Base-by-base conservation (phyloP, 352 stramenopile genomes). In the Globisporangium radiosum region DNA sequence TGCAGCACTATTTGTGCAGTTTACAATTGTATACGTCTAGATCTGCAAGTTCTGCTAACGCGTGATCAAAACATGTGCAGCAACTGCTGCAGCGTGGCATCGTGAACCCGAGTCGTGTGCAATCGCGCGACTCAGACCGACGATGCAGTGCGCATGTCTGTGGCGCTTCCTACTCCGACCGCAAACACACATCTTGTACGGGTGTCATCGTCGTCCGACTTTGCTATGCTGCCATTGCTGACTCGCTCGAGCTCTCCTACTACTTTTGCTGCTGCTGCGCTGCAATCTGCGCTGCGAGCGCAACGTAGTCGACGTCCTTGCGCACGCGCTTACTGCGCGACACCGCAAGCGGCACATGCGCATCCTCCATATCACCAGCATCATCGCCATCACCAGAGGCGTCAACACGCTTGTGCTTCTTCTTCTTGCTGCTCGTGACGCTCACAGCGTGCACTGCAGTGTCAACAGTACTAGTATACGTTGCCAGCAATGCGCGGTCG, bases 301-400 rank as follows among this genome's bases (percentile, higher is more conserved):
- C 76, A 47, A 87, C 73, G 54, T 89, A 89, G 53, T 89, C 77
- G 17, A 89, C 79, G 13, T 76, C 73, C 48, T 83, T 87, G 51
- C 77, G 74, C 11, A 56, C 45, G 7, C 79, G 76, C 33, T 89
- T 89, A 52, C 66, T 76, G 44, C 73, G 69, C 10, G 56, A 68
- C 9, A 52, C 58, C 5, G 45, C 68, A 52, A 70, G 57, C 44
- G 19, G 19, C 40, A 36, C 40, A 13, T 2, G 5, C 10, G 7
- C 25, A 14, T 37, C 15, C 14, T 19, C 52, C 55, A 43, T 38
- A 37, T n/a, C 52, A n/a, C 55, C 38, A 33, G 10, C 37, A 39
- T 44, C 5, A 38, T 15, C 25, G 25, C 25, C 25, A 25, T 25
- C 25, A 25, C 25, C 25, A 36, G 37, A 45, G 19, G 13, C 15